phyloP scores from a whole-genome alignment of 768 basidiomycete species.

The Kwoniella dendrophila region DNA sequence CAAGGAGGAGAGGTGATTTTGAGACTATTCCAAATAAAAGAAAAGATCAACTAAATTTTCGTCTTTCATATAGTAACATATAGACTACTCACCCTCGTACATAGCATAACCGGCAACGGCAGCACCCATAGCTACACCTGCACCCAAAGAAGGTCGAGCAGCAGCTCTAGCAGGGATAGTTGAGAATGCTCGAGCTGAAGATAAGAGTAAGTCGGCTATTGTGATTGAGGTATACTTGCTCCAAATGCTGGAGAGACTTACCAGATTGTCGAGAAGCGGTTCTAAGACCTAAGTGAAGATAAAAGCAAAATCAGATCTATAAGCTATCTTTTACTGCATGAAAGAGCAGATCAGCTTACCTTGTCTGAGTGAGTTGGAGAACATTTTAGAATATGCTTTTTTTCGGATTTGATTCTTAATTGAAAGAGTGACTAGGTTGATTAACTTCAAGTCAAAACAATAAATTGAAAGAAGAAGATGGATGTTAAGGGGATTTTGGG shows the following conservation, averaged over 20 bases:
- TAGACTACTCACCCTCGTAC: slow-evolving; percentile 36
- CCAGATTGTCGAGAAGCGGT: slow-evolving; percentile 47
- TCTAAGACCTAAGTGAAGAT: slow-evolving; percentile 38
- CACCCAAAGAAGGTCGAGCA: slow-evolving; percentile 20
- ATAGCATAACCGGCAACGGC: slow-evolving; percentile 35
- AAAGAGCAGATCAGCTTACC: slow-evolving; percentile 23
- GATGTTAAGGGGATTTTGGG: slow-evolving; percentile 4
- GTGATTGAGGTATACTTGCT: too few species aligned
- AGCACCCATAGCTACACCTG: slow-evolving; percentile 36
- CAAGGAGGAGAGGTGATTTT: slow-evolving; percentile 37
- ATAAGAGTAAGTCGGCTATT: not conserved
- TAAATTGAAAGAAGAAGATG: slow-evolving; percentile 6
- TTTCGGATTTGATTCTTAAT: not conserved
- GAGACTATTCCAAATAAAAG: slow-evolving; percentile 1
- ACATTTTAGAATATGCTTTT: slow-evolving; percentile 33
- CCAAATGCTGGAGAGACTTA: slow-evolving; percentile 20
- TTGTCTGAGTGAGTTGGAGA: slow-evolving; percentile 41
- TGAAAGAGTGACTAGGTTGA: slow-evolving; percentile 2
- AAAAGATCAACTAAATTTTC: not conserved
- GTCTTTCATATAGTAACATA: not conserved
- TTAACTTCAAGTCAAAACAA: not conserved
- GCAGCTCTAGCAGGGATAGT: slow-evolving; percentile 36
- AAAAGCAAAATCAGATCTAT: too few species aligned
- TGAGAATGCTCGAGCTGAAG: slow-evolving; percentile 42
- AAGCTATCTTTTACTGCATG: slow-evolving; percentile 10